Evolutionary conservation across 2,329 filamentous ascomycete genomes (phyloP).

Genomic region (Colletotrichum magnum): DNA sequence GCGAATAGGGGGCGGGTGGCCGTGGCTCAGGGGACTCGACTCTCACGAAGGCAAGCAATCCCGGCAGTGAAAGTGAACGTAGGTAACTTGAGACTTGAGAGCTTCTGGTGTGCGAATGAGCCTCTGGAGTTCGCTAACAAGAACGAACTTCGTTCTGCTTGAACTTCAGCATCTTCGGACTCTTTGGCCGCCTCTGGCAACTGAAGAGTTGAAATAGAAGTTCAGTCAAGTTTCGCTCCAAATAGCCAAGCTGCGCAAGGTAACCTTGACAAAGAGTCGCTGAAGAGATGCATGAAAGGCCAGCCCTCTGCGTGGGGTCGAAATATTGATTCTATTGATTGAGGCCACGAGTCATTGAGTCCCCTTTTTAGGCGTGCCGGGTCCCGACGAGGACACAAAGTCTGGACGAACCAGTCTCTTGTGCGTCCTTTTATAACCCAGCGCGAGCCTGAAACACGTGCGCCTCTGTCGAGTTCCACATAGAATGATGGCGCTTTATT

Average conservation of each 20-base stretch:
- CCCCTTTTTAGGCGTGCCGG: not conserved
- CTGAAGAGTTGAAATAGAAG: no score
- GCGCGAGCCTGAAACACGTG: not conserved
- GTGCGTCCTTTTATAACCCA: not conserved
- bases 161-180: no score
- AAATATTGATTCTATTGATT: not conserved
- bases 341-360: constrained; percentile 5
- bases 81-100: no score
- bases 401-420: not conserved
- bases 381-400: not conserved
- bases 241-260: not conserved
- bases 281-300: not conserved
- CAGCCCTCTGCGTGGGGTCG: not conserved
- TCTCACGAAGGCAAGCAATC: no score
- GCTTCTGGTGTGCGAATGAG: not conserved
- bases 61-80: no score
- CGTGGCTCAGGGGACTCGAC: not conserved
- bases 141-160: not conserved
- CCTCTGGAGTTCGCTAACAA: not conserved
- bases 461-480: no score
- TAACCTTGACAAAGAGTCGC: constrained; percentile 3
- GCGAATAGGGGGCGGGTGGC: constrained; percentile 8
- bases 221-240: no score
- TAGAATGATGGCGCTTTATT: not conserved
- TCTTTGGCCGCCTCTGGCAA: no score